Percentiles rank a stretch among this genome's conserved stretches.
These are phyloP conservation scores for Primulina tabacum DNA, from an alignment of 257 asterid species.

Conservation along the genomic window DNA sequence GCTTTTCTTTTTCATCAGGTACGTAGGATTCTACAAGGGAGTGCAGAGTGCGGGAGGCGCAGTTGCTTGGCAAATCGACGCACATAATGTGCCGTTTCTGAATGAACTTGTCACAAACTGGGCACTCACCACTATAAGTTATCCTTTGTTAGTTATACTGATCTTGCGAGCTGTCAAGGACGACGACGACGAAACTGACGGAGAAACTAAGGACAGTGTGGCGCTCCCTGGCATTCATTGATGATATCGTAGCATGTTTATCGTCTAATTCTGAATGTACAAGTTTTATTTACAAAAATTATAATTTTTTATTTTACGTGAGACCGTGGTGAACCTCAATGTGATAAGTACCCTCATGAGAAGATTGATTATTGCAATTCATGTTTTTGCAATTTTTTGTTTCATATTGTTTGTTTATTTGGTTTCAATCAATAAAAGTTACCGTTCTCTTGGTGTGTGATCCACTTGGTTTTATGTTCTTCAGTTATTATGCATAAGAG, in stretches of 20 bases:
- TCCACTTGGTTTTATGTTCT: neutral
- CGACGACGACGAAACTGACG: conserved; percentile 31
- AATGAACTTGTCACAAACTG: conserved; percentile 37
- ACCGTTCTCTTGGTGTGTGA: neutral
- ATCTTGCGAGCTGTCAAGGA: conserved; percentile 40
- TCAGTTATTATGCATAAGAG: neutral
- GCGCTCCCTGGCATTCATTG: conserved; percentile 22
- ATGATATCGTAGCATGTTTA: neutral
- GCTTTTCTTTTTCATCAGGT: conserved; percentile 24
- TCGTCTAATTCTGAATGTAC: neutral
- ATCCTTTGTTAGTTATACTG: conserved; percentile 34
- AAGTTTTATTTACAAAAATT: neutral
- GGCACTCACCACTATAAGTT: conserved; percentile 37
- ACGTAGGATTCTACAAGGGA: conserved; percentile 44
- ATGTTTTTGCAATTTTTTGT: neutral
- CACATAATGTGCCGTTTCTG: conserved; percentile 31
- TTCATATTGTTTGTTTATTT: neutral
- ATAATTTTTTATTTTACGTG: neutral
- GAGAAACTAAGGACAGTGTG: conserved; percentile 15
- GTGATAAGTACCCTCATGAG: neutral
- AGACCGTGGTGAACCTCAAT: neutral
- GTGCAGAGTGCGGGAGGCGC: conserved; percentile 51
- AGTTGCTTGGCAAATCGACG: conserved; percentile 44
- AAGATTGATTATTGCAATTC: neutral
- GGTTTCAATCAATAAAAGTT: neutral